Evolutionary conservation across 78 protist species (phyloP), one percentile per base, ranked within the genome.

Genomic region (Cavenderia fasciculata): DNA sequence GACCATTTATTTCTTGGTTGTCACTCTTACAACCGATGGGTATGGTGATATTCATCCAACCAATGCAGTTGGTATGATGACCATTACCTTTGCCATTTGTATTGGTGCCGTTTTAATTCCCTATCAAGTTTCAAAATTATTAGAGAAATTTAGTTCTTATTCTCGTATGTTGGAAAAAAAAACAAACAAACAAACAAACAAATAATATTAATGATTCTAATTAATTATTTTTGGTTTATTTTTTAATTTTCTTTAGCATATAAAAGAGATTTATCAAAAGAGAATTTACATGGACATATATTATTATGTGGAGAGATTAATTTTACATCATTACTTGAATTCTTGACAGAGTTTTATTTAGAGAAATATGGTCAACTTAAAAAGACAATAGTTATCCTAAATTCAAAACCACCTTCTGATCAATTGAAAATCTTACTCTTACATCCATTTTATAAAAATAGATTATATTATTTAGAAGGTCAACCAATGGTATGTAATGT

Each of bases 21-120:
- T 82, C n/a, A 82, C 90, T 31, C 43, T 82, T 3, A 82, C 90
- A 36, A 82, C 90, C 16, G 73, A 69, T 82, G 90, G 90, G 40
- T 82, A 82, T 82, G 90, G 90, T 69, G 90, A 82, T 68, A 82
- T 82, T 36, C 90, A 82, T 69, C 90, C 90, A 57, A 82, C 70
- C 2, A 82, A 82, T 56, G 73, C 90, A 21, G 90, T 82, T n/a
- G 90, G 90, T 43, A 66, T 56, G 41, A 14, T 82, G 4, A 82
- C 90, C 18, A 68, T 82, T 31, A 82, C 90, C 18, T 31, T 68
- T 5, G 59, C 78, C 0, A 74, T 82, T 18, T 47, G 72, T 12
- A 63, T 82, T n/a, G 90, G 90, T 82, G 90, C 78, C 12, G 90
- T 82, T 49, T 68, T 82, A n/a, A 68, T 82, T 36, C 90, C 90